These are phyloP conservation scores for Fibroporia radiculosa DNA, from an alignment of 768 basidiomycete genomes.

Conservation along the genomic window DNA sequence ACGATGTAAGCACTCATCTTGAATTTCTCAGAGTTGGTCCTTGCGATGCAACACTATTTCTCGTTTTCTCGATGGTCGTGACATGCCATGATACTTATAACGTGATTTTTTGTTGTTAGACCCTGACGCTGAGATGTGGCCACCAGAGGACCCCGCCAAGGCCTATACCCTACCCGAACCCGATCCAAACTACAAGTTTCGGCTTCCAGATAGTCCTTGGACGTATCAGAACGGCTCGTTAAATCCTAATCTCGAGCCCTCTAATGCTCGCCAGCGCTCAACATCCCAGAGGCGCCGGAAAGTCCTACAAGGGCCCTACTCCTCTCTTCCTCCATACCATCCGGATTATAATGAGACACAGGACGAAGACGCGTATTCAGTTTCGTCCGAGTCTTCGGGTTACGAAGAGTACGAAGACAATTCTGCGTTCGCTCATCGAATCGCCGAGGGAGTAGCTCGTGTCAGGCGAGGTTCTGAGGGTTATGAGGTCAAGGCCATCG, in stretches of 20 bases:
- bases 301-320: slow-evolving; percentile 27
- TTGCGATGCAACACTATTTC: neutral
- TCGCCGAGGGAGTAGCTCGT: slow-evolving; percentile 1
- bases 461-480: slow-evolving; percentile 77
- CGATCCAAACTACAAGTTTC: slow-evolving; percentile 32
- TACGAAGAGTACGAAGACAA: slow-evolving; percentile 25
- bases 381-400: slow-evolving; percentile 12
- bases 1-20: slow-evolving; percentile 14
- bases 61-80: neutral
- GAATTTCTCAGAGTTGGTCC: neutral
- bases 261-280: slow-evolving; percentile 33
- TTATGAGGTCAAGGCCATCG: slow-evolving; percentile 57
- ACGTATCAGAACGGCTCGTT: slow-evolving; percentile 72
- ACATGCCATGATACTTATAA: neutral
- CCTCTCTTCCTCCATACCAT: slow-evolving; percentile 67
- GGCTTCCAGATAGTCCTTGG: slow-evolving; percentile 66
- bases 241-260: slow-evolving; percentile 70
- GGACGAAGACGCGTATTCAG: slow-evolving; percentile 19
- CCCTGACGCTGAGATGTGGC: slow-evolving; percentile 47
- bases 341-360: slow-evolving; percentile 48
- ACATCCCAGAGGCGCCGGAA: slow-evolving; percentile 19
- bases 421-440: slow-evolving; percentile 11
- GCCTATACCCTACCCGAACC: slow-evolving; percentile 10
- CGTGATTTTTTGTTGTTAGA: slow-evolving; percentile 26
- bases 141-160: slow-evolving; percentile 55